Base-by-base conservation (phyloP, 805 yeast genomes). In the Lipomyces lipofer region DNA sequence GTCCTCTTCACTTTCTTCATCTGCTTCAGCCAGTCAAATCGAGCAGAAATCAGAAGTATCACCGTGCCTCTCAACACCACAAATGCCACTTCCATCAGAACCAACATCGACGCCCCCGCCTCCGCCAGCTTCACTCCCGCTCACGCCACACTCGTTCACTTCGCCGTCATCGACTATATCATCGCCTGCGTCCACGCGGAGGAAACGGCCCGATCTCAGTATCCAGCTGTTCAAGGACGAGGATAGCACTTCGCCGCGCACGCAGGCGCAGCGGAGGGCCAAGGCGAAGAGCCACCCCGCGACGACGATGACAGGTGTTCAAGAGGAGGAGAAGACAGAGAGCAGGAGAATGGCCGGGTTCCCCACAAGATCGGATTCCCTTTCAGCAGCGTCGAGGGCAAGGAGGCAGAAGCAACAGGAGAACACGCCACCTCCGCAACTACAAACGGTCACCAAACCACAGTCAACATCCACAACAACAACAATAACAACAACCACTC, bases 341-440 rank as follows among this genome's bases (percentile, higher is more conserved):
- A 19, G 25, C 22, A 22, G 13, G 19, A 39, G 32, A 47, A 8
- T 9, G 25, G 15, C 43, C 15, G n/a, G 35, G 25, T 57, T 53
- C 40, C 58, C 60, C 27, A 36, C 27, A n/a, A 49, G 58, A 6
- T 33, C 43, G 28, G 57, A 59, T 65, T 76, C 58, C 58, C 75
- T 29, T n/a, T n/a, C n/a, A n/a, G n/a, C n/a, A n/a, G 79, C 32
- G 47, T 3, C 15, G n/a, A 9, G 15, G 51, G 3, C 40, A 13
- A 43, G 24, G 19, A 5, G 10, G 38, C 36, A 8, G 49, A 40
- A 29, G 47, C 47, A 30, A 42, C 47, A 12, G 24, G 17, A 30
- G 29, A 36, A n/a, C n/a, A 43, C 21, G 15, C 28, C 36, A 25
- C 44, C 15, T 43, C 51, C 12, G 50, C 50, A 9, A 43, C 50